Base-by-base conservation (phyloP, 495 filamentous ascomycete genomes). In the Penicilliopsis zonata region DNA sequence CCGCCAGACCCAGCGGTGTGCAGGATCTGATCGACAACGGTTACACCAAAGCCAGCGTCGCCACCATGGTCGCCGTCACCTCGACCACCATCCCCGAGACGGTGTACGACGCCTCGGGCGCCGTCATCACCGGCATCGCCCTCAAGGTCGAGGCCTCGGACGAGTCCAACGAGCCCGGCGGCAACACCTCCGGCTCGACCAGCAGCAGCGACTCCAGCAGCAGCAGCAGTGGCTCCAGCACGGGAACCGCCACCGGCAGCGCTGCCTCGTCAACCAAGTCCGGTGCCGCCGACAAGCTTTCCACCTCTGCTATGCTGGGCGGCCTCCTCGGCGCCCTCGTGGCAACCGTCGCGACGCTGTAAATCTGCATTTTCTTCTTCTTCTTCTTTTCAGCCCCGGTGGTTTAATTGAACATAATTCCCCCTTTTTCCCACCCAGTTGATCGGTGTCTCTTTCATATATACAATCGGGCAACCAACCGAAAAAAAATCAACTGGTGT, bases 41-140 rank as follows among this genome's bases (percentile, higher is more conserved):
- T 31, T 53, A 72, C 30, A 33, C 53, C 18, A 58, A 69, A 34
- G 59, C 68, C n/a, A 61, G 60, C 13, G 41, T 50, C 13, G 78
- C 76, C 12, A 68, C 74, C 44, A 47, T 80, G 4, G 66, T 81
- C 32, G 36, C 57, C n/a, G 68, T 84, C 36, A 52, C 55, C n/a
- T 47, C 51, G 26, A 73, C 60, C 9, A 49, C 47, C 9, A 65
- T 78, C 24, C 50, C 56, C 12, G 50, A 72, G 41, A 59, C 55
- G 9, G 69, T 82, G 5, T 72, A 74, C 44, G 58, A 62, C 21
- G 57, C 55, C 42, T 63, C 63, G 24, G 76, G 77, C 37, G 49
- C 49, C 17, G 35, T 65, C 38, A 55, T 86, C 24, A 47, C 53
- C 4, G 57, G 53, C 14, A 46, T 86, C 18, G 54, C 61, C 4